Percentiles rank a stretch among this genome's conserved stretches.
Conservation (phyloP, 306 rosid genomes). For the Dicorynia guianensis region DNA sequence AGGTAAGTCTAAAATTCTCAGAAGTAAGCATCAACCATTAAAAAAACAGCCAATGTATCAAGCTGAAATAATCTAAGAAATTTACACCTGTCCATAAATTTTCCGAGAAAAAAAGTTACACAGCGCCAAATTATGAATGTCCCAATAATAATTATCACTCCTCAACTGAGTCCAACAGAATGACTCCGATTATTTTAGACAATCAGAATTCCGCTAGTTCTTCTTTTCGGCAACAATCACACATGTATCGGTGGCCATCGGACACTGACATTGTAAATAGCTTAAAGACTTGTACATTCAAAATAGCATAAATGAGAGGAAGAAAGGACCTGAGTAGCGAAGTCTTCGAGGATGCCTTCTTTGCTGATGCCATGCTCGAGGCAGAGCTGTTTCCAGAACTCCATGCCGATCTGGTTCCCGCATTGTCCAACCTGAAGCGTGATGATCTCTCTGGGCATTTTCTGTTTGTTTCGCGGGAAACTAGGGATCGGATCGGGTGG, state of each 20-base stretch:
- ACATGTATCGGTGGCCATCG: no score
- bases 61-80: neutral
- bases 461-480: conserved; percentile 33
- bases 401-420: conserved; percentile 99
- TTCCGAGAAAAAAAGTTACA: no score
- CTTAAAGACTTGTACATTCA: no score
- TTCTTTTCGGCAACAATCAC: neutral
- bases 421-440: conserved; percentile 98
- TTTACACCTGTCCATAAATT: no score
- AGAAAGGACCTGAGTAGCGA: conserved; percentile 84
- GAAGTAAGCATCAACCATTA: neutral
- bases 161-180: no score
- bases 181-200: no score
- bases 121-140: no score
- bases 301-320: neutral
- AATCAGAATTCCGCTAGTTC: no score
- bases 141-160: no score
- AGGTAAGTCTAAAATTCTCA: neutral
- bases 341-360: conserved; percentile 97
- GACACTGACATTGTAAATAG: no score
- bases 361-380: conserved; percentile 98
- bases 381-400: conserved; percentile 99
- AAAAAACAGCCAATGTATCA: neutral
- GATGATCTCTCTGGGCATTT: conserved; percentile 94
- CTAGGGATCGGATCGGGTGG: conserved; percentile 57